phyloP scores from a whole-genome alignment of 345 rosid species.

The Noccaea bulbosa region DNA sequence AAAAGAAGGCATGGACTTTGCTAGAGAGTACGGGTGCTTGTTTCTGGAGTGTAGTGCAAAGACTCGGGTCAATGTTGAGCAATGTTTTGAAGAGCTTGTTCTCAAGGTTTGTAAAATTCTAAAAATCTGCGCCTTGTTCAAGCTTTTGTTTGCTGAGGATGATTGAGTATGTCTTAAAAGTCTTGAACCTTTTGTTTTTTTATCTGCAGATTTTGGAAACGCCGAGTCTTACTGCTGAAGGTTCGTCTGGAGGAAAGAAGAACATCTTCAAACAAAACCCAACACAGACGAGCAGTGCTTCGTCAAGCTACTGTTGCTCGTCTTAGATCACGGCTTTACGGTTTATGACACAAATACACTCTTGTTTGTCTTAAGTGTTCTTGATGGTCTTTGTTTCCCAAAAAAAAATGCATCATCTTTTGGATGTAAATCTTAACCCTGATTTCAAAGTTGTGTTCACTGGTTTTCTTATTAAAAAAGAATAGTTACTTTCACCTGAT shows the following conservation, averaged over 20 bases:
- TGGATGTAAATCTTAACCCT: slow-evolving; percentile 42
- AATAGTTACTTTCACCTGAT: neutral
- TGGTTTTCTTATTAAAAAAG: slow-evolving; percentile 11
- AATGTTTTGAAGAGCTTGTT: slow-evolving; percentile 97
- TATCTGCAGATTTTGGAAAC: slow-evolving; percentile 81
- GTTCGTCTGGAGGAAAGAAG: slow-evolving; percentile 72
- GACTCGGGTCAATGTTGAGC: slow-evolving; percentile 86
- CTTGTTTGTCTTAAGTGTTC: slow-evolving; percentile 28
- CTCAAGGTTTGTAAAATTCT: slow-evolving; percentile 55
- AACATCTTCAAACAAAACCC: slow-evolving; percentile 86
- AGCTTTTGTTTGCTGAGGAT: neutral
- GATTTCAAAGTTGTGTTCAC: slow-evolving; percentile 29
- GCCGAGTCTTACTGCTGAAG: slow-evolving; percentile 78
- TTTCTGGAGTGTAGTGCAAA: slow-evolving; percentile 96
- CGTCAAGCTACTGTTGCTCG: slow-evolving; percentile 65
- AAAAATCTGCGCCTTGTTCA: neutral
- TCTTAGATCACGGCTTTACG: slow-evolving; percentile 34
- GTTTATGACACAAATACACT: slow-evolving; percentile 35
- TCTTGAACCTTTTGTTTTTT: neutral
- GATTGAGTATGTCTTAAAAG: neutral
- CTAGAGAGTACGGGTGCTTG: slow-evolving; percentile 88
- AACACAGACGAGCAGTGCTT: slow-evolving; percentile 47
- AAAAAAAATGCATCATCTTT: slow-evolving; percentile 32
- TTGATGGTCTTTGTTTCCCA: slow-evolving; percentile 24
- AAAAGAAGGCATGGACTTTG: slow-evolving; percentile 87